Evolutionary conservation across 2,329 filamentous ascomycete genomes (phyloP).

Genomic region (Hypoxylon sp.): DNA sequence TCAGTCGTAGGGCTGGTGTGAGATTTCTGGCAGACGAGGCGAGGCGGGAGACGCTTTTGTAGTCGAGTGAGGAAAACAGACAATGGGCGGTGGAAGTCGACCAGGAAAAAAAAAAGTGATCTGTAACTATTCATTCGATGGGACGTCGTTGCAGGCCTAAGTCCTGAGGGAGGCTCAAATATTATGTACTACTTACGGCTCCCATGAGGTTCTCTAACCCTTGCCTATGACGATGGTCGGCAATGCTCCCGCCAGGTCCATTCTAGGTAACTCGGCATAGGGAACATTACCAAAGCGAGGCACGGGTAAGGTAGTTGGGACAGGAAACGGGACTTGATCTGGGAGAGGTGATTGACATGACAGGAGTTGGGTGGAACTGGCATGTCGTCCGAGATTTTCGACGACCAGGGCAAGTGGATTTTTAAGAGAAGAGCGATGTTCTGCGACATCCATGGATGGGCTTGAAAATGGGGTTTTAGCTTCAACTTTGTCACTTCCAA

Average conservation of each 20-base stretch:
- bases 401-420: slow-evolving; percentile 40
- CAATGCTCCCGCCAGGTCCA: slow-evolving; percentile 37
- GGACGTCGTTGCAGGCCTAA: slow-evolving; percentile 33
- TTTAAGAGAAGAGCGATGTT: slow-evolving; percentile 26
- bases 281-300: slow-evolving; percentile 33
- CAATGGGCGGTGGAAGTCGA: slow-evolving; percentile 22
- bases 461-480: slow-evolving; percentile 26
- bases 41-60: slow-evolving; percentile 36
- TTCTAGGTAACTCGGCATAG: slow-evolving; percentile 43
- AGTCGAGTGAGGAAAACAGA: slow-evolving; percentile 26
- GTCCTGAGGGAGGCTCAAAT: slow-evolving; percentile 43
- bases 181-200: slow-evolving; percentile 28
- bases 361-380: slow-evolving; percentile 44
- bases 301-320: slow-evolving; percentile 11
- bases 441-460: slow-evolving; percentile 37
- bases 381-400: slow-evolving; percentile 41
- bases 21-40: slow-evolving; percentile 27
- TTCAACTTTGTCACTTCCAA: slow-evolving; percentile 29
- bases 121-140: slow-evolving; percentile 44
- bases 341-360: slow-evolving; percentile 46
- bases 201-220: slow-evolving; percentile 31
- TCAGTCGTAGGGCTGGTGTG: slow-evolving; percentile 38
- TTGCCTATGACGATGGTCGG: slow-evolving; percentile 41
- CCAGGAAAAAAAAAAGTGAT: slow-evolving; percentile 36
- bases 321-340: slow-evolving; percentile 39